Evolutionary conservation across 768 basidiomycete genomes (phyloP), one percentile per base, ranked within the genome.

Genomic region (Sutorius australiensis): DNA sequence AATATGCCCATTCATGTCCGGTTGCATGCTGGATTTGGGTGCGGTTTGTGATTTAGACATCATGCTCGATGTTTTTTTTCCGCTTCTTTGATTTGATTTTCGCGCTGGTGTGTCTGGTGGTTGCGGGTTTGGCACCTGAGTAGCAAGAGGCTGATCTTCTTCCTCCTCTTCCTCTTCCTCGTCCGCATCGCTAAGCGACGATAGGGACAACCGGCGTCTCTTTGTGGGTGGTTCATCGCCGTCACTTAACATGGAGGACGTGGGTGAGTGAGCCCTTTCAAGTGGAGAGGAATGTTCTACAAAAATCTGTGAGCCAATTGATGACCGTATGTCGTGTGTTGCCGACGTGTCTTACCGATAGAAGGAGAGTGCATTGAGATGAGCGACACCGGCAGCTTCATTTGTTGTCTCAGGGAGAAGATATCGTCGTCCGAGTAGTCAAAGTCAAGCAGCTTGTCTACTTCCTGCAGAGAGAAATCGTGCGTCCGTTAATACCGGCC

Each of bases 371-470:
- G 68, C 28, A 81, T 78, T 48, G 80, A 79, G 27, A 78, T 74
- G 47, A 74, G 71, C 13, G 81, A 78, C 17, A 76, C 74, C 0
- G 79, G 77, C 33, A 80, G 67, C 49, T 70, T 72, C 82, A 92
- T 86, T 68, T 88, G 87, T 60, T 82, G 81, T 54, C 86, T 80
- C 51, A 91, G 66, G 16, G 86, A 84, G 27, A 75, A 62, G 40
- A 92, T 82, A 57, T 85, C 83, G 17, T 82, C 82, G 67, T 92
- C 84, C 12, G 73, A 73, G 67, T 91, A 91, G 44, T 78, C 75
- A 60, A 94, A 94, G 70, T 92, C 87, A n/a, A 88, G 75, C 10
- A 95, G 75, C 61, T 81, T 81, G 44, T 82, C 83, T 31, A 77
- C 78, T 67, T 90, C 89, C 91, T 95, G 64, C n/a, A 51, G 42